Conservation (phyloP, 2,329 filamentous ascomycete species). For the Aspergillus ochraceus region DNA sequence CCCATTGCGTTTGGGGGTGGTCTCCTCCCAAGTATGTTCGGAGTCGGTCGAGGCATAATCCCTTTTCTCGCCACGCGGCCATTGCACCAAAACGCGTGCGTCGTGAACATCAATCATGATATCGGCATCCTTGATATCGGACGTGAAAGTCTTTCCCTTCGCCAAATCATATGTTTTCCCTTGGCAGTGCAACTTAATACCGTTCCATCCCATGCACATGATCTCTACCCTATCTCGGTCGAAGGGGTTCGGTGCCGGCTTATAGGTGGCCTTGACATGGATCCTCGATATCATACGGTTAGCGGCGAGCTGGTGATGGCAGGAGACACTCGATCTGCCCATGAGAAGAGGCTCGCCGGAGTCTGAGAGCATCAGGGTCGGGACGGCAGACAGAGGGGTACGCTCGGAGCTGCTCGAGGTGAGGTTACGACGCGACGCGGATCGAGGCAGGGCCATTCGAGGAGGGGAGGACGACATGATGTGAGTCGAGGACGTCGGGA, state of each 20-base stretch:
- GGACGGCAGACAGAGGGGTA: conserved; percentile 77
- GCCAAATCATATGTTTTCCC: conserved; percentile 80
- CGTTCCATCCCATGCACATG: conserved; percentile 93
- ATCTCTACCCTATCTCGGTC: conserved; percentile 81
- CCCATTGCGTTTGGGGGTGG: conserved; percentile 37
- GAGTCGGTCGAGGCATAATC: conserved; percentile 56
- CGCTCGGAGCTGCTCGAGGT: conserved; percentile 66
- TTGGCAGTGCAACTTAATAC: conserved; percentile 87
- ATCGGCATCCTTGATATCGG: conserved; percentile 81
- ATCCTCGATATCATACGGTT: conserved; percentile 92
- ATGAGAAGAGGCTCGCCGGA: conserved; percentile 81
- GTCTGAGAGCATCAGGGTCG: conserved; percentile 75
- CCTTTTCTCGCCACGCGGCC: conserved; percentile 67
- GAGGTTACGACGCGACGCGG: conserved; percentile 61
- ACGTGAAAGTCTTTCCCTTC: conserved; percentile 87
- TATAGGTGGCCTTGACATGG: conserved; percentile 84
- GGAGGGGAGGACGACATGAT: conserved; percentile 86
- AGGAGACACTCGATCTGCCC: conserved; percentile 92
- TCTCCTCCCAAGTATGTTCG: conserved; percentile 70
- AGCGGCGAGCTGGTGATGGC: conserved; percentile 89
- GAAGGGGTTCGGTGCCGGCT: conserved; percentile 66
- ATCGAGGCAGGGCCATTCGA: conserved; percentile 48
- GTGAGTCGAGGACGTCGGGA: conserved; percentile 90
- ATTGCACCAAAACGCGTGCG: conserved; percentile 82
- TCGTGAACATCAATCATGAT: conserved; percentile 97